Evolutionary conservation across 2,329 filamentous ascomycete genomes (phyloP).

Genomic region (Aphanocladium album): DNA sequence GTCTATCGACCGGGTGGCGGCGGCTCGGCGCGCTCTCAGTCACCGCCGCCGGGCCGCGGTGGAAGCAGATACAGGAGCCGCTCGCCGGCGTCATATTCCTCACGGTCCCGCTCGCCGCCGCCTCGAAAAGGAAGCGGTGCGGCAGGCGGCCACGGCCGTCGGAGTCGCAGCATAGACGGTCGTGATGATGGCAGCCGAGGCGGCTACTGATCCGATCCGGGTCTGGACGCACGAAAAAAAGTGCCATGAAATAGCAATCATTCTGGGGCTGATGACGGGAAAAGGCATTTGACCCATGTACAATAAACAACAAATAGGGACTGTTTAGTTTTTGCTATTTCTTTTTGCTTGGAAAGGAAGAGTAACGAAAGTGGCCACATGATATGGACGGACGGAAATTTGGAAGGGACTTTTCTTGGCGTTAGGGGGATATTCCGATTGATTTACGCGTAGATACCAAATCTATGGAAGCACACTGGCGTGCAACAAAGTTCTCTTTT

Average conservation of each 20-base stretch:
- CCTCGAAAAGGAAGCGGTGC: slow-evolving; percentile 27
- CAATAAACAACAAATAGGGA: not conserved
- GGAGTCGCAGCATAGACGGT: slow-evolving; percentile 40
- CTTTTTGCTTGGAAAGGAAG: not conserved
- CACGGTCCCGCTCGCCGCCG: slow-evolving; percentile 45
- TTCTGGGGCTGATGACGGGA: not conserved
- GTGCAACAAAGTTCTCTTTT: not conserved
- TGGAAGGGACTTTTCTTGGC: not conserved
- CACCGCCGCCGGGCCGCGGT: slow-evolving; percentile 14
- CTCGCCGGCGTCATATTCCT: slow-evolving; percentile 39
- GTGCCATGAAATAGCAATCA: not conserved
- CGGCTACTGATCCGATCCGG: slow-evolving; percentile 26
- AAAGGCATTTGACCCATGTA: not conserved
- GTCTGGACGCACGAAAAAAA: not conserved
- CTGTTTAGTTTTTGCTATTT: no score
- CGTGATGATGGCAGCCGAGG: slow-evolving; percentile 31
- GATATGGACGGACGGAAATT: not conserved
- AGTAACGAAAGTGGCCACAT: not conserved
- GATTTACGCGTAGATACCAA: not conserved
- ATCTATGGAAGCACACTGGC: not conserved
- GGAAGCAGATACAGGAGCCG: slow-evolving; percentile 40
- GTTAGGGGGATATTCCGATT: not conserved
- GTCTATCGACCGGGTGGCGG: slow-evolving; percentile 62
- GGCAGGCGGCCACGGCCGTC: slow-evolving; percentile 34
- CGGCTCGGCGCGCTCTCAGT: slow-evolving; percentile 31